These are phyloP conservation scores for Solanum neorickii DNA, from an alignment of 257 asterid species.

Conservation along the genomic window DNA sequence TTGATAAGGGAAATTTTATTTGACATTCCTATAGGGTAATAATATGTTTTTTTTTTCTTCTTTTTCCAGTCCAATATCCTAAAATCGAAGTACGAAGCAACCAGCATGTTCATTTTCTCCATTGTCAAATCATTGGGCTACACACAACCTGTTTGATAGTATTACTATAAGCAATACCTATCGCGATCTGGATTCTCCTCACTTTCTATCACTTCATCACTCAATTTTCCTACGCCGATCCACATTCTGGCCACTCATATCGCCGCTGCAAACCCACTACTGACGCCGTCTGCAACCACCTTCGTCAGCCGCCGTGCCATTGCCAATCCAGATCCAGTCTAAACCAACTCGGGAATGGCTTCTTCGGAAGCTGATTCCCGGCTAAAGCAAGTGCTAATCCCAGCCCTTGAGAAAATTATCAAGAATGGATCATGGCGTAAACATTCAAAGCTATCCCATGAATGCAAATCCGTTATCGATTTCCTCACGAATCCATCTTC, in stretches of 20 bases:
- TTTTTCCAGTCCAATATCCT: background rate
- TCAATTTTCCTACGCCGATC: background rate
- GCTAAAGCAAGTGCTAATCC: constrained; percentile 47
- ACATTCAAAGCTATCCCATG: constrained; percentile 76
- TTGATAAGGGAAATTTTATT: background rate
- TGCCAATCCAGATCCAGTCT: background rate
- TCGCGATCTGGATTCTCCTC: constrained; percentile 1
- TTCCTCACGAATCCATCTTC: constrained; percentile 36
- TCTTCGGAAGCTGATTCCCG: constrained; percentile 98
- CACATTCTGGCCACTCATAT: background rate
- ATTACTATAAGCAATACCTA: background rate
- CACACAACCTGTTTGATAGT: background rate
- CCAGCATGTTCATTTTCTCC: background rate
- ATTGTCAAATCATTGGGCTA: background rate
- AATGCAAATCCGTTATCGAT: constrained; percentile 85
- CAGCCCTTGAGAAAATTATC: constrained; percentile 79
- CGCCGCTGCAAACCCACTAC: background rate
- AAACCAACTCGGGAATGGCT: constrained; percentile 66
- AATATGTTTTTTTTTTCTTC: background rate
- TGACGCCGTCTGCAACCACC: background rate
- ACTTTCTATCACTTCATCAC: background rate
- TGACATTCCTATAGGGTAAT: background rate
- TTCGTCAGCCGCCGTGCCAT: background rate
- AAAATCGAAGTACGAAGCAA: background rate
- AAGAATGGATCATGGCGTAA: constrained; percentile 94